Conservation (phyloP, 129 eudicot genomes). For the Saposhnikovia divaricata region DNA sequence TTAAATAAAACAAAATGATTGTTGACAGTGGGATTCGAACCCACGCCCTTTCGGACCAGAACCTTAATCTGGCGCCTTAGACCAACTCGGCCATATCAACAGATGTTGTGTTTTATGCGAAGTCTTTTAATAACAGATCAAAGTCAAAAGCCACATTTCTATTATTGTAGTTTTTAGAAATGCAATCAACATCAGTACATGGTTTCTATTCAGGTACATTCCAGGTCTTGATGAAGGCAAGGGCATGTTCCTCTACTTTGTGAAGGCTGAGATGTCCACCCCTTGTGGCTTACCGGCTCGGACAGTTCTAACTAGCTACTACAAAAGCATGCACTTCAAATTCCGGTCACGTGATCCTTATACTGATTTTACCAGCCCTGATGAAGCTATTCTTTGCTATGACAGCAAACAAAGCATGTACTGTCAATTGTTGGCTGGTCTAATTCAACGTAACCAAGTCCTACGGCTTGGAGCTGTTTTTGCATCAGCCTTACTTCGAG, state of each 20-base stretch:
- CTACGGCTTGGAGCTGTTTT: slow-evolving; percentile 86
- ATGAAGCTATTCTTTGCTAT: slow-evolving; percentile 56
- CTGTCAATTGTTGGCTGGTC: slow-evolving; percentile 76
- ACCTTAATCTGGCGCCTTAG: slow-evolving; percentile 99
- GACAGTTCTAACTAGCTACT: slow-evolving; percentile 77
- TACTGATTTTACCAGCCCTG: slow-evolving; percentile 68
- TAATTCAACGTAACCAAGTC: slow-evolving; percentile 61
- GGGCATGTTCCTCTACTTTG: slow-evolving; percentile 58
- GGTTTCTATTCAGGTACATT: slow-evolving; percentile 29
- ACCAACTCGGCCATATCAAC: slow-evolving; percentile 43
- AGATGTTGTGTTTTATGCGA: background rate
- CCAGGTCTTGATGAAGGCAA: slow-evolving; percentile 61
- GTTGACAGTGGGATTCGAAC: slow-evolving; percentile 92
- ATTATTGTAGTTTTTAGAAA: too few relatives aligned
- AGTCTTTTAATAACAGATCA: too few relatives aligned
- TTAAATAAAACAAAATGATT: background rate
- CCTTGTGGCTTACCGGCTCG: slow-evolving; percentile 69
- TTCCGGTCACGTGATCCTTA: slow-evolving; percentile 43
- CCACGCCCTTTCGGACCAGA: slow-evolving; percentile 99
- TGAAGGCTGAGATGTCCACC: slow-evolving; percentile 59
- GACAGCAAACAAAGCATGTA: slow-evolving; percentile 94
- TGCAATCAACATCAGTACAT: background rate
- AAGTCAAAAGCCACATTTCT: too few relatives aligned
- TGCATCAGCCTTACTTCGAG: slow-evolving; percentile 75
- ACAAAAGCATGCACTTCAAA: slow-evolving; percentile 72